Conservation (phyloP, 2,329 filamentous ascomycete genomes). For the Teratosphaeria pseudoeucalypti region DNA sequence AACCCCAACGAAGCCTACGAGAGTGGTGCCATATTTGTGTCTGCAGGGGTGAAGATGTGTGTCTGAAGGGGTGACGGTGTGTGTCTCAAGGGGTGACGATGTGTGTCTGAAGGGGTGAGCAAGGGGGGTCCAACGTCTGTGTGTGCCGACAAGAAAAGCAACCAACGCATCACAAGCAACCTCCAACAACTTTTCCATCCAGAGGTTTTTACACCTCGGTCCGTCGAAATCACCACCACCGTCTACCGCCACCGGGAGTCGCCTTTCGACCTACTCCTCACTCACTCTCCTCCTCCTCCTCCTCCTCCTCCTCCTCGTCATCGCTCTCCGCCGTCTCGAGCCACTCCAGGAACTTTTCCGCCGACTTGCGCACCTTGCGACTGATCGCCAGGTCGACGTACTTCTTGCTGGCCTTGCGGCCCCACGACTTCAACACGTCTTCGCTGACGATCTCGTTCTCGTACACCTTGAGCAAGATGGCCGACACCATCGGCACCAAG, state of each 20-base stretch:
- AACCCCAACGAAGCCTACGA: background rate
- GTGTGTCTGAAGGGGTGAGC: background rate
- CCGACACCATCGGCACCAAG: slow-evolving; percentile 66
- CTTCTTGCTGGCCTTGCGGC: slow-evolving; percentile 93
- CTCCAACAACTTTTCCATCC: background rate
- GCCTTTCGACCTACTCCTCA: slow-evolving; percentile 1
- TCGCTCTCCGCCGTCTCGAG: slow-evolving; percentile 17
- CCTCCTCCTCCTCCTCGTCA: slow-evolving; percentile 18
- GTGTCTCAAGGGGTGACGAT: background rate
- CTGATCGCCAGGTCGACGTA: slow-evolving; percentile 83
- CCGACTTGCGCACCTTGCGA: slow-evolving; percentile 91
- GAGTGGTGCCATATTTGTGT: background rate
- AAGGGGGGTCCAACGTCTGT: background rate
- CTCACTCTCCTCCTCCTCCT: slow-evolving; percentile 18
- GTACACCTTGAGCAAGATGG: slow-evolving; percentile 83
- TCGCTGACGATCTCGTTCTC: slow-evolving; percentile 81
- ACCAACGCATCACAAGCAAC: background rate
- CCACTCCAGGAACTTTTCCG: slow-evolving; percentile 85
- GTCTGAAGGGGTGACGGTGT: background rate
- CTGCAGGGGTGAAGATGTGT: background rate
- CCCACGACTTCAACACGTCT: slow-evolving; percentile 84
- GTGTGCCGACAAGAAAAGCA: background rate
- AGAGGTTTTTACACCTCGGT: background rate
- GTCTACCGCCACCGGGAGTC: background rate
- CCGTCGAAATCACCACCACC: background rate